phyloP scores from a whole-genome alignment of 106 monocot genomes.

The Allium fistulosum region DNA sequence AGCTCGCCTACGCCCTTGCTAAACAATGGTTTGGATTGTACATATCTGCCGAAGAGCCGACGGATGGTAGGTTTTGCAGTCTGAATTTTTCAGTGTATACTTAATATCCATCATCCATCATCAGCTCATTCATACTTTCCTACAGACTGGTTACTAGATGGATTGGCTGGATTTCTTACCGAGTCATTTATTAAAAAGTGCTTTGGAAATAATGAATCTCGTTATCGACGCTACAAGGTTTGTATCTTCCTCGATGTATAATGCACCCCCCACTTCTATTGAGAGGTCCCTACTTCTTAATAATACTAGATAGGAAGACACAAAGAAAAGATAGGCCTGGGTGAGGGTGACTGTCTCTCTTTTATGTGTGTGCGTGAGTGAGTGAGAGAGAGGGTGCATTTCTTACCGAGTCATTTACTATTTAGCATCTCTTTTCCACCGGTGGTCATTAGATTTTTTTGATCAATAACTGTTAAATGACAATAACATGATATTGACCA shows the following conservation, averaged over 20 bases:
- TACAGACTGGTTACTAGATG: constrained; percentile 93
- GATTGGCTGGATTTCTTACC: constrained; percentile 92
- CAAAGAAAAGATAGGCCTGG: no score
- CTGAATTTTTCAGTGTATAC: background rate
- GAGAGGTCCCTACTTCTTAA: no score
- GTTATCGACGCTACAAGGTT: constrained; percentile 87
- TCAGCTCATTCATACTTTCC: background rate
- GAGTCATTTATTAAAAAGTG: constrained; percentile 72
- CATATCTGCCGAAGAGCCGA: constrained; percentile 62
- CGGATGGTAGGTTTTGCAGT: constrained; percentile 52
- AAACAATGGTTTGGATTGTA: constrained; percentile 97
- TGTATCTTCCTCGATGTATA: constrained; percentile 1
- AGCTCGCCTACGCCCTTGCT: constrained; percentile 92
- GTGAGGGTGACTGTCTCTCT: no score
- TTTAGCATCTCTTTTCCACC: no score
- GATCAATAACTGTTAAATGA: no score
- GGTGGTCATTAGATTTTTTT: no score
- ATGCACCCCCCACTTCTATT: background rate
- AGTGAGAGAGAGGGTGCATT: no score
- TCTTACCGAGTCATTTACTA: no score
- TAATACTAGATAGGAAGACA: no score
- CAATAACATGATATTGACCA: no score
- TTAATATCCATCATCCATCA: no score
- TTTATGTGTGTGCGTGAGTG: no score
- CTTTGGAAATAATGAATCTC: constrained; percentile 97